Percentiles rank a stretch among this genome's conserved stretches.
Conservation (phyloP, 2,329 filamentous ascomycete genomes). For the Aspergillus oerlinghausenensis region DNA sequence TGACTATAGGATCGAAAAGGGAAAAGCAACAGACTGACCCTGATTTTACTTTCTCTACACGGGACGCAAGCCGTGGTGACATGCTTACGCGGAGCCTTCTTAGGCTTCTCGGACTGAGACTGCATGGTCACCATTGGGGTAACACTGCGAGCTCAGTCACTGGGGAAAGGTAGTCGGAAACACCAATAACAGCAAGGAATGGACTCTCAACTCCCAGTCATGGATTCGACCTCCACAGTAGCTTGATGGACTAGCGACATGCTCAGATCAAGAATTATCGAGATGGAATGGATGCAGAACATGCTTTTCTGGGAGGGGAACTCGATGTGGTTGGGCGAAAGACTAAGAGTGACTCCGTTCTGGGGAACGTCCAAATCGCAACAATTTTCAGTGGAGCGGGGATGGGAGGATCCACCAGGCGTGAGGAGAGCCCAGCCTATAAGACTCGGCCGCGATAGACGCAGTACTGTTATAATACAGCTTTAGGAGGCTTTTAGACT, state of each 20-base stretch:
- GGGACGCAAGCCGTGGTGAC: constrained; percentile 44
- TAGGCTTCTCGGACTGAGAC: constrained; percentile 22
- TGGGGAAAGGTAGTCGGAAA: not conserved
- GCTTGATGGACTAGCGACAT: not conserved
- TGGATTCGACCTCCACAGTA: not conserved
- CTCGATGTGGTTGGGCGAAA: not conserved
- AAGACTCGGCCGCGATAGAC: constrained; percentile 6
- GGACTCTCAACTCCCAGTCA: not conserved
- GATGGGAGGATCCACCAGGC: constrained; percentile 12
- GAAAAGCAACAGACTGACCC: constrained; percentile 24
- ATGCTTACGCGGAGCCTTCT: constrained; percentile 36
- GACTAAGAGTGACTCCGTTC: not conserved
- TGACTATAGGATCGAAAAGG: not conserved
- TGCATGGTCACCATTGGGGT: constrained; percentile 16
- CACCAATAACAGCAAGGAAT: not conserved
- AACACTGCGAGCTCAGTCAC: not conserved
- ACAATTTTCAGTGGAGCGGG: constrained; percentile 9
- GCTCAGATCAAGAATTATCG: not conserved
- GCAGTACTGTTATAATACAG: not conserved
- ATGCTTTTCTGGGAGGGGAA: not conserved
- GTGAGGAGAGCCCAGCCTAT: constrained; percentile 11
- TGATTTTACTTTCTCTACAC: constrained; percentile 44
- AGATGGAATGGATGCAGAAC: not conserved
- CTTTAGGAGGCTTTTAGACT: not conserved
- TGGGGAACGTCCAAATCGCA: not conserved